A percentile compares a stretch with the other conserved stretches of the same genome.
phyloP scores from a whole-genome alignment of 2,329 filamentous ascomycete species.

The Curvularia eragrostidis region DNA sequence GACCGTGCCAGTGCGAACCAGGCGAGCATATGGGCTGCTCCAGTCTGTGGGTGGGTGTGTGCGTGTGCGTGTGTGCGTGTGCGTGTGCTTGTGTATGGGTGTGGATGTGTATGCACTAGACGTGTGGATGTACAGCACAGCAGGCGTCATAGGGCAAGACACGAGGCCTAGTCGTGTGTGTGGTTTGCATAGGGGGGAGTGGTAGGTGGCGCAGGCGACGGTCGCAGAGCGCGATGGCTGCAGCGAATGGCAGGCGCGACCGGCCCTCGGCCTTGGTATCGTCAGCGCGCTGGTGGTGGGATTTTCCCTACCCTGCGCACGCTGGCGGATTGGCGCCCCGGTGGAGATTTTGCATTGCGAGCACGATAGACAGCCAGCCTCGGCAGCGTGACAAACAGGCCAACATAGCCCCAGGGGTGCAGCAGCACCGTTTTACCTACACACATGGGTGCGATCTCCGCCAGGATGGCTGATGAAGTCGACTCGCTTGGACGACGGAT shows the following conservation, averaged over 20 bases:
- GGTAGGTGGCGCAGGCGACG: too few species aligned
- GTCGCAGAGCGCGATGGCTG: neutral
- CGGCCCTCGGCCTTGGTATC: neutral
- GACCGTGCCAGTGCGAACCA: neutral
- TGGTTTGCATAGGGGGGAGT: too few species aligned
- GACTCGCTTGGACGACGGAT: conserved; percentile 12
- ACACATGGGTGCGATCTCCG: conserved; percentile 13
- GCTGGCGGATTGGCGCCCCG: conserved; percentile 4
- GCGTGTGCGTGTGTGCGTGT: neutral
- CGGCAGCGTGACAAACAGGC: conserved; percentile 10
- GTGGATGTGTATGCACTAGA: too few species aligned
- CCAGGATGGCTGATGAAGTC: conserved; percentile 10
- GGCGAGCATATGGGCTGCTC: neutral
- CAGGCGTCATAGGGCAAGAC: neutral
- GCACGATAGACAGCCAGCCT: conserved; percentile 12
- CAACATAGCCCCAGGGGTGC: conserved; percentile 9
- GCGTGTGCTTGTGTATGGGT: neutral
- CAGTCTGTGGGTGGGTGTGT: neutral
- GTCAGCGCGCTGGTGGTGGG: neutral
- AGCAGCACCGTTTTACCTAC: conserved; percentile 9
- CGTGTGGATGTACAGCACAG: neutral
- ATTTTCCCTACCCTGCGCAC: neutral
- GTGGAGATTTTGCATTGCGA: conserved; percentile 10
- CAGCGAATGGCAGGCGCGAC: neutral
- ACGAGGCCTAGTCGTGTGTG: neutral